phyloP scores from a whole-genome alignment of 306 rosid genomes.

The Citrullus amarus region DNA sequence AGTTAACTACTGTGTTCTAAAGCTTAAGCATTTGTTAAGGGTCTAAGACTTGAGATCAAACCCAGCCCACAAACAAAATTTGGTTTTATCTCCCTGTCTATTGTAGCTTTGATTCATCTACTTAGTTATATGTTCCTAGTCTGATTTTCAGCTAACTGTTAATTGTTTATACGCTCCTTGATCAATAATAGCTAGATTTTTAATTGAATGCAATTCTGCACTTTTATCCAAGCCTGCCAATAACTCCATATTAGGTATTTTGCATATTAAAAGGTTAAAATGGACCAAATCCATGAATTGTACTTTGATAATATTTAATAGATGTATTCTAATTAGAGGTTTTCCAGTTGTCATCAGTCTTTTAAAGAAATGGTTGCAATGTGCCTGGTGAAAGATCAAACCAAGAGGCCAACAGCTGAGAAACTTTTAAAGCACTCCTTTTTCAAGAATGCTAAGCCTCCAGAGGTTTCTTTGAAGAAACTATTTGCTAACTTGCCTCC shows the following conservation, averaged over 20 bases:
- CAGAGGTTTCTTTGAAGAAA: conserved; percentile 84
- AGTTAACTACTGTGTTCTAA: neutral
- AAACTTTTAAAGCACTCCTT: conserved; percentile 84
- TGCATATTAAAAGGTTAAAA: neutral
- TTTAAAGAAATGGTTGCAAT: conserved; percentile 99
- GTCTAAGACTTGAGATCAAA: conserved; percentile 1
- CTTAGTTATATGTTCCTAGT: neutral
- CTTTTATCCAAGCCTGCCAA: neutral
- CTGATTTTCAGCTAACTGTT: neutral
- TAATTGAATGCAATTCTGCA: neutral
- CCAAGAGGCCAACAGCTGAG: conserved; percentile 91
- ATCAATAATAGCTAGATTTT: neutral
- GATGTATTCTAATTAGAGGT: conserved; percentile 81
- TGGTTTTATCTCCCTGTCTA: neutral
- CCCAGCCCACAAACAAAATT: neutral
- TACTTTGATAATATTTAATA: conserved; percentile 15
- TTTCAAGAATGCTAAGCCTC: conserved; percentile 83
- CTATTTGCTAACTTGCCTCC: conserved; percentile 83
- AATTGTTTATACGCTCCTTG: neutral
- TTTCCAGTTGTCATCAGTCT: conserved; percentile 98
- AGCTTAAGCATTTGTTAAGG: neutral
- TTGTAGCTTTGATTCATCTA: neutral
- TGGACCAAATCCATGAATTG: conserved; percentile 2
- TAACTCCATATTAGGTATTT: neutral
- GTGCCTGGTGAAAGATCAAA: conserved; percentile 99